A percentile compares a stretch with the other conserved stretches of the same genome.
These are phyloP conservation scores for Phytopythium aichiense DNA, from an alignment of 352 stramenopile genomes.

Conservation along the genomic window DNA sequence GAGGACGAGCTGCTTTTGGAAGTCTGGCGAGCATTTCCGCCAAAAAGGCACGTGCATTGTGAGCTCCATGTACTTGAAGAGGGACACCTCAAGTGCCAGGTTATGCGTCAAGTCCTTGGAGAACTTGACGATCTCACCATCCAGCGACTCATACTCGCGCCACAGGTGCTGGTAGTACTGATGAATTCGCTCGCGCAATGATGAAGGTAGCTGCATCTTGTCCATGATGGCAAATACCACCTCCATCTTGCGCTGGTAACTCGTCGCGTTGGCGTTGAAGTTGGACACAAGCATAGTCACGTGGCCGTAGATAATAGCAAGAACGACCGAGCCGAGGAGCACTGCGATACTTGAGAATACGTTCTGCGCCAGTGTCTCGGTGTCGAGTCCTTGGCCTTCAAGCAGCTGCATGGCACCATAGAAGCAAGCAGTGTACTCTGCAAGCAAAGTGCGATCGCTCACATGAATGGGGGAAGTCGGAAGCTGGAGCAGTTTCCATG, in stretches of 20 bases:
- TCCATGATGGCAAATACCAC: conserved; percentile 43
- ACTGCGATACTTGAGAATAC: conserved; percentile 33
- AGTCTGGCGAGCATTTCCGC: conserved; percentile 37
- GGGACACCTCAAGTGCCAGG: conserved; percentile 53
- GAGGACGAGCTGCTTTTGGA: conserved; percentile 51
- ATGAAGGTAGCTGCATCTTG: conserved; percentile 41
- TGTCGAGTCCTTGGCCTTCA: conserved; percentile 31
- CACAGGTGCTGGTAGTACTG: conserved; percentile 72
- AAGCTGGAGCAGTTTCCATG: conserved; percentile 28
- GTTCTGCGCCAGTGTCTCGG: conserved; percentile 24
- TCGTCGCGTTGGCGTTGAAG: conserved; percentile 42
- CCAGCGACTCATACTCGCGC: conserved; percentile 60
- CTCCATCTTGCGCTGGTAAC: conserved; percentile 59
- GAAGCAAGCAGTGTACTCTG: conserved; percentile 30
- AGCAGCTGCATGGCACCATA: conserved; percentile 40
- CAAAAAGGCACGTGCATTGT: conserved; percentile 43
- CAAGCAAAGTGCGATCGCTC: conserved; percentile 6
- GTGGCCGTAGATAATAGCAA: conserved; percentile 59
- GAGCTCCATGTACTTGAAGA: conserved; percentile 71
- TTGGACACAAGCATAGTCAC: conserved; percentile 56
- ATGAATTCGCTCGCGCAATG: conserved; percentile 55
- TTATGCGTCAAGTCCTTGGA: conserved; percentile 56
- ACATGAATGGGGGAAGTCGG: neutral
- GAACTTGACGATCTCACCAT: conserved; percentile 46
- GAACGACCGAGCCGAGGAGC: conserved; percentile 36